Conservation (phyloP, 1,139 yeast species). For the Zygoascus meyerae region DNA sequence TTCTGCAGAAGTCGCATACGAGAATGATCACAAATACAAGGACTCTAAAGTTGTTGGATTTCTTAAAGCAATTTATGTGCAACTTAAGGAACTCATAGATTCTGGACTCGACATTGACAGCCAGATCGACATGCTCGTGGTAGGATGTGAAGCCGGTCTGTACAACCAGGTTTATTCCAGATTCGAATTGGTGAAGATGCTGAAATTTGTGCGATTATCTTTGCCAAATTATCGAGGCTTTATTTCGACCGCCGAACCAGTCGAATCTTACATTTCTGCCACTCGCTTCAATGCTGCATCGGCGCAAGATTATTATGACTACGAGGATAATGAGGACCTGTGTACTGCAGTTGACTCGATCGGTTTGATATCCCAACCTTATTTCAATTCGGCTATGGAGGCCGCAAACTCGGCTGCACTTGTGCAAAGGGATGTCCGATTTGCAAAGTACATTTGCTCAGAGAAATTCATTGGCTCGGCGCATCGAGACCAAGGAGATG, state of each 20-base stretch:
- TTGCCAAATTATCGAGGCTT: constrained; percentile 17
- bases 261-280: constrained; percentile 26
- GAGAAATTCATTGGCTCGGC: constrained; percentile 25
- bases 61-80: constrained; percentile 19
- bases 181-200: constrained; percentile 24
- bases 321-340: constrained; percentile 24
- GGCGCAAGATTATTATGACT: constrained; percentile 19
- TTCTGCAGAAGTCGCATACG: constrained; percentile 1
- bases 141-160: constrained; percentile 27
- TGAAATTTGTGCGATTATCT: constrained; percentile 21
- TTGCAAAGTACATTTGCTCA: constrained; percentile 28
- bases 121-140: constrained; percentile 24
- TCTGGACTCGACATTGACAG: constrained; percentile 17
- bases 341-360: constrained; percentile 28
- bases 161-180: constrained; percentile 23
- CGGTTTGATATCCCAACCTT: constrained; percentile 28
- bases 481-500: constrained; percentile 11
- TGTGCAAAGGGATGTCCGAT: constrained; percentile 25
- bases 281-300: constrained; percentile 23
- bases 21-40: background rate
- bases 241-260: constrained; percentile 28
- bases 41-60: constrained; percentile 7
- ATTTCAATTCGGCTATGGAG: constrained; percentile 22
- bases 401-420: constrained; percentile 22
- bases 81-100: constrained; percentile 20